A percentile compares a stretch with the other conserved stretches of the same genome.
phyloP scores from a whole-genome alignment of 192 early-diverging fungal species.

The Spinellus fusiger region DNA sequence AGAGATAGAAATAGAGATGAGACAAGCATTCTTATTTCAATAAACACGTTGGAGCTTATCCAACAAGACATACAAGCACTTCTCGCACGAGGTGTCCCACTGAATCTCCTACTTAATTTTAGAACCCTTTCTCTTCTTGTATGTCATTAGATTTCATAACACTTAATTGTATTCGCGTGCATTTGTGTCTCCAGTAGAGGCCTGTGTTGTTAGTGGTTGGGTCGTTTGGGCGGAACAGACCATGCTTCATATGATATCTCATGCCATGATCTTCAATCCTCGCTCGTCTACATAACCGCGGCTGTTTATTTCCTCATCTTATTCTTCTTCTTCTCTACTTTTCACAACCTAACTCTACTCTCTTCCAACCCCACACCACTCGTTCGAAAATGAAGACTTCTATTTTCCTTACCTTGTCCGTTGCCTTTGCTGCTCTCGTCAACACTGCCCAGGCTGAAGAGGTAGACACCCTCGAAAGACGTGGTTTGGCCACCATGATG shows the following conservation, averaged over 20 bases:
- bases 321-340: conserved; percentile 5
- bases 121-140: background rate
- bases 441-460: conserved; percentile 20
- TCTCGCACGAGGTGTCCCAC: background rate
- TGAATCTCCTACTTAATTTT: background rate
- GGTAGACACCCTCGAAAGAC: conserved; percentile 11
- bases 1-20: no score
- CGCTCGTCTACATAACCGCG: background rate
- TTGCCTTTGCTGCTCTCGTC: conserved; percentile 12
- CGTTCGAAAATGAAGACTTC: conserved; percentile 13
- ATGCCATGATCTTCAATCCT: background rate
- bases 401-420: conserved; percentile 13
- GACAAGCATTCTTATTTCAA: no score
- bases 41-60: no score
- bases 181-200: background rate
- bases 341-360: background rate
- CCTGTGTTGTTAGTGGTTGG: background rate
- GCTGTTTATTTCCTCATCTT: conserved; percentile 4
- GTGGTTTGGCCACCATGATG: conserved; percentile 28
- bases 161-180: background rate
- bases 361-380: background rate
- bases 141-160: background rate
- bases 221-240: background rate
- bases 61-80: no score
- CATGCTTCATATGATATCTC: background rate